A percentile compares a stretch with the other conserved stretches of the same genome.
Evolutionary conservation across 257 asterid species (phyloP).

Genomic region (Misopates orontium): DNA sequence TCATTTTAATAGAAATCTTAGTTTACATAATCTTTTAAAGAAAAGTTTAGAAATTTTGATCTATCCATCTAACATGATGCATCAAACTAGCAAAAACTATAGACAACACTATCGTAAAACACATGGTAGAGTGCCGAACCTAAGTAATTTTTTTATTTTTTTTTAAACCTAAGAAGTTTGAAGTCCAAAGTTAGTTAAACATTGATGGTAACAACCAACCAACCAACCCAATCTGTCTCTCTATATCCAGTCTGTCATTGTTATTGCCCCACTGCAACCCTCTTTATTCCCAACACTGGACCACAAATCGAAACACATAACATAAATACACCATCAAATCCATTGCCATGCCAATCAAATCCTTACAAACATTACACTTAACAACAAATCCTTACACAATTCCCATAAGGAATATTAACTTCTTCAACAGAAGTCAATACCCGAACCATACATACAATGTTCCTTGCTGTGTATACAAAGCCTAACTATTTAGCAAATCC

Average conservation of each 20-base stretch:
- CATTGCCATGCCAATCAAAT: not conserved
- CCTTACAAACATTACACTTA: conserved; percentile 2
- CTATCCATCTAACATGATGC: too few relatives aligned
- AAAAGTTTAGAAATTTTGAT: too few relatives aligned
- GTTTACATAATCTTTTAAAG: too few relatives aligned
- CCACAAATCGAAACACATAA: conserved; percentile 31
- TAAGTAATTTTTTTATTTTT: too few relatives aligned
- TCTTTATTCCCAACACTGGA: conserved; percentile 53
- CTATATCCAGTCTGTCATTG: conserved; percentile 47
- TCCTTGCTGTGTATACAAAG: conserved; percentile 38
- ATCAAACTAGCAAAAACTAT: too few relatives aligned
- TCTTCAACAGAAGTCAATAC: conserved; percentile 80
- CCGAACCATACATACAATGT: conserved; percentile 82
- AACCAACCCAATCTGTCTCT: not conserved
- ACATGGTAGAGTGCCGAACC: too few relatives aligned
- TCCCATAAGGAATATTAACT: conserved; percentile 20
- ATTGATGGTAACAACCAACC: conserved; percentile 29
- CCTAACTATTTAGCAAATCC: not conserved
- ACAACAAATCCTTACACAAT: conserved; percentile 17
- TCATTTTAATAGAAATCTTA: too few relatives aligned
- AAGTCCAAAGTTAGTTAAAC: not conserved
- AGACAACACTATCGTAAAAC: too few relatives aligned
- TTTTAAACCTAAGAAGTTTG: too few relatives aligned
- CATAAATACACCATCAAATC: too few relatives aligned
- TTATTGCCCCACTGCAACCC: conserved; percentile 44